Percentiles rank a stretch among this genome's conserved stretches.
Evolutionary conservation across 176 grass and related monocot species (phyloP).

Genomic region (Zoysia pacifica): DNA sequence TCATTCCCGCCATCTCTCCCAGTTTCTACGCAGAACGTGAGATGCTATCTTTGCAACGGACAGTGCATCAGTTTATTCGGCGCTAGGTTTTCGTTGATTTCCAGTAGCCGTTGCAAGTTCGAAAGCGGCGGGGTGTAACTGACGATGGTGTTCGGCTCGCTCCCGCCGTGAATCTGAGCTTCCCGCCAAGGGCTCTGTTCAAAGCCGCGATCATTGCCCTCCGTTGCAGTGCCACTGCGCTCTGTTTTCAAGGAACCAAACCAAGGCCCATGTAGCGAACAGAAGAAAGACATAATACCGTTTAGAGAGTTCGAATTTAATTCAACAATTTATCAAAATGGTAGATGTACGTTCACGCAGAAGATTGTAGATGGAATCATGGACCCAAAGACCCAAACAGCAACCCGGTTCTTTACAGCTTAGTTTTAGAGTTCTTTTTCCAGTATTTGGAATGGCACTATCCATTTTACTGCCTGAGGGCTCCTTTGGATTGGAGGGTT

Average conservation of each 20-base stretch:
- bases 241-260: background rate
- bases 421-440: too few relatives aligned
- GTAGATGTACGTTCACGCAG: background rate
- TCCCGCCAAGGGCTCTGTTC: slow-evolving; percentile 8
- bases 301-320: background rate
- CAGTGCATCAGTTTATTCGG: too few relatives aligned
- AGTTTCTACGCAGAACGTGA: too few relatives aligned
- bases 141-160: too few relatives aligned
- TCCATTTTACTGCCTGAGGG: too few relatives aligned
- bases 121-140: background rate
- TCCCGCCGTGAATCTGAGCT: background rate
- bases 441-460: too few relatives aligned
- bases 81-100: background rate
- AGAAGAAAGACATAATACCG: background rate
- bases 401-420: too few relatives aligned
- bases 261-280: too few relatives aligned
- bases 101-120: slow-evolving; percentile 44
- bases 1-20: too few relatives aligned
- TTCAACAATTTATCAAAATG: background rate
- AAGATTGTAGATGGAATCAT: background rate
- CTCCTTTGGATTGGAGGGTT: too few relatives aligned
- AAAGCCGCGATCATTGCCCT: background rate
- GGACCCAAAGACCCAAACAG: too few relatives aligned
- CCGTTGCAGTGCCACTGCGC: background rate
- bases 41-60: too few relatives aligned